These are phyloP conservation scores for Beauveria asiatica DNA, from an alignment of 2,329 filamentous ascomycete genomes.

Conservation along the genomic window DNA sequence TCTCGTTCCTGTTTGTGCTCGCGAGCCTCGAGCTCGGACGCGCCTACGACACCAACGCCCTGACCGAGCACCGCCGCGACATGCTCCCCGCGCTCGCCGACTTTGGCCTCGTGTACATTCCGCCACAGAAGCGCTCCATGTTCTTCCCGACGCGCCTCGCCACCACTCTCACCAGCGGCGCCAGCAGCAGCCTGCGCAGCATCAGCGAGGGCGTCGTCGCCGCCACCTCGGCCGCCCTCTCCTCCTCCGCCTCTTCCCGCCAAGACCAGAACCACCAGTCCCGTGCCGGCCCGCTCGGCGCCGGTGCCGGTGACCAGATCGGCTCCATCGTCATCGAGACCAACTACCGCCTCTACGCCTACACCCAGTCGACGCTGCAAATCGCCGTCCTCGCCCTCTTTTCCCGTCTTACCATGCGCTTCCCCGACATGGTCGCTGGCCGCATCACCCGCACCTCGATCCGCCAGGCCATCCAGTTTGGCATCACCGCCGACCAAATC, in stretches of 20 bases:
- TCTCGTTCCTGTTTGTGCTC: conserved; percentile 92
- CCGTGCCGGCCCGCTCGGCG: conserved; percentile 25
- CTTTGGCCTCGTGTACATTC: conserved; percentile 83
- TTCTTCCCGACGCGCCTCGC: conserved; percentile 90
- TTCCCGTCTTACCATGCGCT: conserved; percentile 77
- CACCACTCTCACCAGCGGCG: conserved; percentile 82
- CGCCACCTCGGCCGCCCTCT: conserved; percentile 42
- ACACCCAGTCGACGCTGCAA: conserved; percentile 87
- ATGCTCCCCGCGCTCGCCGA: conserved; percentile 89
- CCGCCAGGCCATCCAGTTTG: conserved; percentile 74
- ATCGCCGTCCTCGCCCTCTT: conserved; percentile 92
- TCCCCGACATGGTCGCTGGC: conserved; percentile 84
- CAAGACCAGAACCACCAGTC: conserved; percentile 24
- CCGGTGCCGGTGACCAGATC: conserved; percentile 38
- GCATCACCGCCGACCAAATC: conserved; percentile 93
- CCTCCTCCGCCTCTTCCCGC: conserved; percentile 7
- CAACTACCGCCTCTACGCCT: conserved; percentile 95
- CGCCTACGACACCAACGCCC: conserved; percentile 77
- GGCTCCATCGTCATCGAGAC: conserved; percentile 96
- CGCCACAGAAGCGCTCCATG: conserved; percentile 46
- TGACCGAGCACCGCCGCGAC: conserved; percentile 72
- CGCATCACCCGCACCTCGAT: conserved; percentile 85
- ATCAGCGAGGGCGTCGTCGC: conserved; percentile 61
- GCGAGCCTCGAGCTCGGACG: conserved; percentile 87
- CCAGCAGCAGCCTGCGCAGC: conserved; percentile 61